Conservation (phyloP, 176 grass and related monocot genomes). For the Eleusine coracana region DNA sequence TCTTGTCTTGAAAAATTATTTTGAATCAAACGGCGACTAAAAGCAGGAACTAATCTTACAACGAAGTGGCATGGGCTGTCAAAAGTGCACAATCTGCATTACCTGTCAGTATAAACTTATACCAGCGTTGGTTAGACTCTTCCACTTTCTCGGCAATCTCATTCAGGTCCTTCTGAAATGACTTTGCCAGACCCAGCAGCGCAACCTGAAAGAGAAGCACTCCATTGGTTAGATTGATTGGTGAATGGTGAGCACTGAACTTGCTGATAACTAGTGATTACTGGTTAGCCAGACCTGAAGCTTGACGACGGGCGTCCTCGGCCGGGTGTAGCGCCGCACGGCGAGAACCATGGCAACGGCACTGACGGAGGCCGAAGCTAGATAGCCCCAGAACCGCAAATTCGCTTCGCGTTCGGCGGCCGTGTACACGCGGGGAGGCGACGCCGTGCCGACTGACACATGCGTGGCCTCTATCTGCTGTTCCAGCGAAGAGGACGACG, state of each 20-base stretch:
- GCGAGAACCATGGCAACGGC: neutral
- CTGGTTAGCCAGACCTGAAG: slow-evolving; percentile 28
- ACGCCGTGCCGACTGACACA: slow-evolving; percentile 34
- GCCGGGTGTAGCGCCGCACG: neutral
- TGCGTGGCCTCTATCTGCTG: neutral
- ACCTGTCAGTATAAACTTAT: slow-evolving; percentile 52
- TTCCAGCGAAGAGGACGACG: neutral
- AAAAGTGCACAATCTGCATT: neutral
- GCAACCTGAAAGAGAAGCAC: slow-evolving; percentile 11
- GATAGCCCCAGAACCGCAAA: neutral
- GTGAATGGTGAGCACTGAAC: neutral
- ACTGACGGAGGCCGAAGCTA: slow-evolving; percentile 5
- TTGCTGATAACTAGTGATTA: neutral
- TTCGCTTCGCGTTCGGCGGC: neutral
- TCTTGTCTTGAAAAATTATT: neutral
- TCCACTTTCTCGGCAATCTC: slow-evolving; percentile 36
- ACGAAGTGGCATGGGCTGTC: neutral
- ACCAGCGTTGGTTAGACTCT: slow-evolving; percentile 31
- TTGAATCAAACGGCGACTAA: neutral
- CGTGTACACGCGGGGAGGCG: neutral
- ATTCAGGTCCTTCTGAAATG: slow-evolving; percentile 44
- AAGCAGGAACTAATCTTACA: neutral
- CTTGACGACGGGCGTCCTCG: slow-evolving; percentile 34
- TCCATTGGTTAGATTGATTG: neutral
- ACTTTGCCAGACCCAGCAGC: slow-evolving; percentile 18